These are phyloP conservation scores for Yarrowia porcina DNA, from an alignment of 805 yeast species.

Conservation along the genomic window DNA sequence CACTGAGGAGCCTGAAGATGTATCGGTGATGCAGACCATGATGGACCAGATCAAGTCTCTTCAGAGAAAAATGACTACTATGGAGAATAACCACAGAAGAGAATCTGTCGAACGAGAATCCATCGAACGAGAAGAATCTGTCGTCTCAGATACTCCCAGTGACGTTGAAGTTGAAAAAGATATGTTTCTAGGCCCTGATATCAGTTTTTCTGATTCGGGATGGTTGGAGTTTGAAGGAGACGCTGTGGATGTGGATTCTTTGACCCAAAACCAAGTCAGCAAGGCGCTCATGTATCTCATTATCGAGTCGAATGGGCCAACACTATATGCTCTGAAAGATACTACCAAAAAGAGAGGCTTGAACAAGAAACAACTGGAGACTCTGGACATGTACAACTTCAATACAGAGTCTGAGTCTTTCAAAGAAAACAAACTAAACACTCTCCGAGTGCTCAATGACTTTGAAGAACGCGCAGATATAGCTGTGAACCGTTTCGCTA, in stretches of 20 bases:
- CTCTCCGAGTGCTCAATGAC: neutral
- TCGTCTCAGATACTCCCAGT: too few species aligned
- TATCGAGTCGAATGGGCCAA: neutral
- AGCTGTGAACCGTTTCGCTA: neutral
- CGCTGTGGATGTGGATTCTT: neutral
- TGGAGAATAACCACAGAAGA: neutral
- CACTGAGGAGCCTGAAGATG: neutral
- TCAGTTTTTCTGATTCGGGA: neutral
- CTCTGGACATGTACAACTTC: neutral
- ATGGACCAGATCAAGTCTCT: neutral
- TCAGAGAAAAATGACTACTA: neutral
- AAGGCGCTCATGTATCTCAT: neutral
- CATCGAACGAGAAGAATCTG: too few species aligned
- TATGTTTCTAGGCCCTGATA: neutral
- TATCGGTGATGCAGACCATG: neutral
- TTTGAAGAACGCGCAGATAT: neutral
- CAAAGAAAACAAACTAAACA: neutral
- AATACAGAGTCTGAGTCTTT: neutral
- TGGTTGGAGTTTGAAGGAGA: neutral
- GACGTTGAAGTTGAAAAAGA: neutral
- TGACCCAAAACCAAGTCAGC: neutral
- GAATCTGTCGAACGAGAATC: neutral
- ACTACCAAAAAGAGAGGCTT: neutral
- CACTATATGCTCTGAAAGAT: neutral
- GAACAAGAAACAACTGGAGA: neutral